Conservation (phyloP, 2,329 filamentous ascomycete species). For the Rosellinia necatrix region DNA sequence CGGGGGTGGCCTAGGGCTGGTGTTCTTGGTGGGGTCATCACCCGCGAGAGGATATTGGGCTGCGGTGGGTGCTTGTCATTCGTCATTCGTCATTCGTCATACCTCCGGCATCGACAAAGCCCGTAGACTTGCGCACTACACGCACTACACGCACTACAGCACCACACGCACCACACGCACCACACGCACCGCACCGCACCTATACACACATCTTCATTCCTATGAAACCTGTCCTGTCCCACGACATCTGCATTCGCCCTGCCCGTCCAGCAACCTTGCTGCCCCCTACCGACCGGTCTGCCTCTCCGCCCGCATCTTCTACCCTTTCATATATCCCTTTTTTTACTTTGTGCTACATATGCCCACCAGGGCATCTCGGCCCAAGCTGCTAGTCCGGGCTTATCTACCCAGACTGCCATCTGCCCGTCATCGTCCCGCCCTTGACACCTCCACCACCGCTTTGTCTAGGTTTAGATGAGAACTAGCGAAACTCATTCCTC, state of each 20-base stretch:
- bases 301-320: background rate
- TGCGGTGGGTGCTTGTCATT: too few relatives aligned
- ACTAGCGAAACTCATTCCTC: background rate
- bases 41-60: slow-evolving; percentile 2
- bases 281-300: background rate
- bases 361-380: too few relatives aligned
- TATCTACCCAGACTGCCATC: background rate
- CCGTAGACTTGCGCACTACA: too few relatives aligned
- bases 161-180: too few relatives aligned
- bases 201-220: slow-evolving; percentile 8
- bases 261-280: background rate
- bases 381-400: background rate
- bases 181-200: too few relatives aligned
- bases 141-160: too few relatives aligned
- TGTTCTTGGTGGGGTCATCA: slow-evolving; percentile 13
- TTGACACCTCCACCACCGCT: slow-evolving; percentile 1
- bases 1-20: slow-evolving; percentile 2
- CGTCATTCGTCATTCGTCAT: slow-evolving; percentile 26
- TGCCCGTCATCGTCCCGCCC: slow-evolving; percentile 4
- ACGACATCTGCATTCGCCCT: background rate
- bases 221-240: slow-evolving; percentile 9
- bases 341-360: background rate
- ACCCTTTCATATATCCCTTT: background rate
- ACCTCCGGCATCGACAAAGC: slow-evolving; percentile 11
- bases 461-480: slow-evolving; percentile 3